Evolutionary conservation across 1,284 basidiomycete genomes (phyloP).

Genomic region (Wallemia mellicola): DNA sequence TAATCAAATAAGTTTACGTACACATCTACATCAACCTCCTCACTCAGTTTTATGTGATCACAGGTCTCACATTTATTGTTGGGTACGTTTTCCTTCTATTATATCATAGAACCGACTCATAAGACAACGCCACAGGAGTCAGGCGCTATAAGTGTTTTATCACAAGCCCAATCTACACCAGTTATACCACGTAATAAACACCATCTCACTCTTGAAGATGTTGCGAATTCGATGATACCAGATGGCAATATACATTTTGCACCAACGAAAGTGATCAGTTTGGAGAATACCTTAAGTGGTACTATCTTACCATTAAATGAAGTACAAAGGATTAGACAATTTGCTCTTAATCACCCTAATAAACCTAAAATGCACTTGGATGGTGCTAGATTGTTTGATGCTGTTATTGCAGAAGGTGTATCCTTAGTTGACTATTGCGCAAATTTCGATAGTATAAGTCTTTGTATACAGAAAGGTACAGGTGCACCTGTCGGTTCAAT

Average conservation of each 20-base stretch:
- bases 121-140: no score
- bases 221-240: neutral
- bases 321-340: neutral
- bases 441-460: neutral
- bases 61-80: neutral
- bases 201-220: neutral
- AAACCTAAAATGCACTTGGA: neutral
- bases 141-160: neutral
- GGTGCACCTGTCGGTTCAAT: neutral
- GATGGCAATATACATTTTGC: conserved; percentile 1
- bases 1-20: neutral
- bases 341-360: neutral
- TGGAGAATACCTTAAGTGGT: neutral
- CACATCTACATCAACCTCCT: neutral
- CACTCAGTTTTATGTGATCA: neutral
- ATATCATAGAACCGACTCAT: no score
- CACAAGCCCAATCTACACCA: neutral
- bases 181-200: conserved; percentile 1
- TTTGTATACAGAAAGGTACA: neutral
- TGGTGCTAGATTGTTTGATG: neutral
- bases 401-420: neutral
- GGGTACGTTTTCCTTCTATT: neutral
- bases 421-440: neutral
- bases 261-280: neutral
- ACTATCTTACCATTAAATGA: neutral